A percentile compares a stretch with the other conserved stretches of the same genome.
Evolutionary conservation across 2,329 filamentous ascomycete species (phyloP).

Genomic region (Akanthomyces uredinophilus): DNA sequence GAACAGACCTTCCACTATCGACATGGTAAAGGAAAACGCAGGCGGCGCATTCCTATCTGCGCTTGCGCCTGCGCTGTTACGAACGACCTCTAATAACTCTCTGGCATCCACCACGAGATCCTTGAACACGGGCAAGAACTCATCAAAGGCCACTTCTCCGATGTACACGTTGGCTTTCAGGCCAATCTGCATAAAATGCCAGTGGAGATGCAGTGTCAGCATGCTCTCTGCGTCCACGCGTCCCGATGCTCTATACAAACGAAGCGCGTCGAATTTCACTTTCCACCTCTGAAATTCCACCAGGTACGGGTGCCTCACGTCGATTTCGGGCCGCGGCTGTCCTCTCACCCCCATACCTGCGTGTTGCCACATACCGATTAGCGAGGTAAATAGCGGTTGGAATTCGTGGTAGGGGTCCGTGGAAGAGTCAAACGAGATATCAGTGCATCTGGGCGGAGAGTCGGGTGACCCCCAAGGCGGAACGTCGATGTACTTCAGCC

Average conservation of each 20-base stretch:
- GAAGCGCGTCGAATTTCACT: not conserved
- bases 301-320: not conserved
- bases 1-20: not conserved
- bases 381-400: not conserved
- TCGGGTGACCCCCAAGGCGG: not conserved
- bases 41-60: not conserved
- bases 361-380: not conserved
- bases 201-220: not conserved
- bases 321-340: not conserved
- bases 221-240: not conserved
- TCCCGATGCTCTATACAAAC: not conserved
- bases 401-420: conserved; percentile 1
- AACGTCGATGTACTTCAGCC: not conserved
- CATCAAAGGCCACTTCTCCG: not conserved
- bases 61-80: not conserved
- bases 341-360: not conserved
- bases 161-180: not conserved
- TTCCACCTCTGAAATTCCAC: not conserved
- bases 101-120: not conserved
- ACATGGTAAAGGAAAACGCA: conserved; percentile 6
- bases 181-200: not conserved
- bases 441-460: not conserved
- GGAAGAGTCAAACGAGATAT: not conserved
- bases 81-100: not conserved
- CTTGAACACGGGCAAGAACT: not conserved